A percentile compares a stretch with the other conserved stretches of the same genome.
Conservation (phyloP, 805 yeast genomes). For the Metschnikowia colocasiae region DNA sequence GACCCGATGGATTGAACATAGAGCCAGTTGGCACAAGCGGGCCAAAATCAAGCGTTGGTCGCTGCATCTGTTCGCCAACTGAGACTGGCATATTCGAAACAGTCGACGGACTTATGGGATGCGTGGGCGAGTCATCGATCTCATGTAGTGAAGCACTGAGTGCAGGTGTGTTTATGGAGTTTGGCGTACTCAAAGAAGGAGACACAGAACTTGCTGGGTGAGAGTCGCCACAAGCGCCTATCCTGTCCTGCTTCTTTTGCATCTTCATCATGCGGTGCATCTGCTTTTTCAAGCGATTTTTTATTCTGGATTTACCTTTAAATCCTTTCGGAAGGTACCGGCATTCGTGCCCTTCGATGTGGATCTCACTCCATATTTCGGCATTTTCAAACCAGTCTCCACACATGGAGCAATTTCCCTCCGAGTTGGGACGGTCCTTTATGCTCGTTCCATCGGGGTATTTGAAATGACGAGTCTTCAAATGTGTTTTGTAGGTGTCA, state of each 20-base stretch:
- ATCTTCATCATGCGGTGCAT: constrained; percentile 23
- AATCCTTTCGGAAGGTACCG: constrained; percentile 41
- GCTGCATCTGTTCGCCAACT: not conserved
- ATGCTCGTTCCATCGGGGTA: constrained; percentile 55
- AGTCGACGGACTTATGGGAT: constrained; percentile 11
- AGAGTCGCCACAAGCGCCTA: not conserved
- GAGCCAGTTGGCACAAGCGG: not conserved
- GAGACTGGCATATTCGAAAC: not conserved
- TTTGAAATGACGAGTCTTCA: constrained; percentile 53
- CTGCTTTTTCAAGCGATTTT: constrained; percentile 40
- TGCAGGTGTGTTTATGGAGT: constrained; percentile 15
- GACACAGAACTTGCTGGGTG: constrained; percentile 5
- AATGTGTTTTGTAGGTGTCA: constrained; percentile 57
- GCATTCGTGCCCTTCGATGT: constrained; percentile 50
- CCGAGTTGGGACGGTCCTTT: constrained; percentile 37
- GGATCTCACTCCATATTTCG: constrained; percentile 50
- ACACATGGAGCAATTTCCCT: constrained; percentile 55
- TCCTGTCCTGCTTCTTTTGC: constrained; percentile 11
- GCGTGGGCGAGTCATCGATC: constrained; percentile 17
- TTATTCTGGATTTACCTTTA: constrained; percentile 42
- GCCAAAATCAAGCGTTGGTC: not conserved
- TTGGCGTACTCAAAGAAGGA: constrained; percentile 19
- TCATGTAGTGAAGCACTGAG: constrained; percentile 16
- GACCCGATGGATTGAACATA: not conserved
- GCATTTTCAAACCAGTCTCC: constrained; percentile 47